Base-by-base conservation (phyloP, 1,284 basidiomycete genomes). In the Ustilago tritici region DNA sequence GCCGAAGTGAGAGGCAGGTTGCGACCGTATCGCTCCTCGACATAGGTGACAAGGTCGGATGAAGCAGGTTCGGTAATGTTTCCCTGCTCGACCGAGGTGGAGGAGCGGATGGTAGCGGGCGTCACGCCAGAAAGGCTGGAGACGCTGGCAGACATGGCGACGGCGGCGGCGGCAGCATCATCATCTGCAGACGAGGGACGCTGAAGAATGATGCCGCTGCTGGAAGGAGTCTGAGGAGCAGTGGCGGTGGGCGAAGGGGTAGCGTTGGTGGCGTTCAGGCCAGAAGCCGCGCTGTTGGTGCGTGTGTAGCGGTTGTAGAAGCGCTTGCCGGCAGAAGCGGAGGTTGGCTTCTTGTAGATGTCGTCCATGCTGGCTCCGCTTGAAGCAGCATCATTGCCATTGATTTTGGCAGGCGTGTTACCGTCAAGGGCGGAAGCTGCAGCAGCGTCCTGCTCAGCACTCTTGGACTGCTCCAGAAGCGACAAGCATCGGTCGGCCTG, bases 21-120 rank as follows among this genome's bases (percentile, higher is more conserved):
- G 5, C 97, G 91, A 0, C 95, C 96, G 80, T 98, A 99, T 23
- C 95, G 91, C 87, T 99, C 95, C 86, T 99, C 97, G 43, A 99
- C 89, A 80, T 90, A 91, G 2, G 88, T 88, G 9, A 88, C 84
- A 41, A 89, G 87, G 64, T 90, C 89, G 15, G 87, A 65, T 15
- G 74, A 56, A 14, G 38, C 63, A 10, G 56, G 32, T 32, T 69
- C 65, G 28, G 55, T 17, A n/a, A 57, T 23, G 35, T 63, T 52
- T 14, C 34, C 43, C 14, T 59, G 56, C 23, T 64, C 35, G 31
- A 34, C 17, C 17, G 64, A 55, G 19, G 61, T 8, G 23, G 60
- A 52, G 7, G 60, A 28, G 35, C 36, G 50, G 6, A 56, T 46
- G 2, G 32, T 53, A 59, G 68, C 68, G n/a, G 61, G 61, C 1